Evolutionary conservation across 129 eudicot species (phyloP).

Genomic region (Escallonia rubra): DNA sequence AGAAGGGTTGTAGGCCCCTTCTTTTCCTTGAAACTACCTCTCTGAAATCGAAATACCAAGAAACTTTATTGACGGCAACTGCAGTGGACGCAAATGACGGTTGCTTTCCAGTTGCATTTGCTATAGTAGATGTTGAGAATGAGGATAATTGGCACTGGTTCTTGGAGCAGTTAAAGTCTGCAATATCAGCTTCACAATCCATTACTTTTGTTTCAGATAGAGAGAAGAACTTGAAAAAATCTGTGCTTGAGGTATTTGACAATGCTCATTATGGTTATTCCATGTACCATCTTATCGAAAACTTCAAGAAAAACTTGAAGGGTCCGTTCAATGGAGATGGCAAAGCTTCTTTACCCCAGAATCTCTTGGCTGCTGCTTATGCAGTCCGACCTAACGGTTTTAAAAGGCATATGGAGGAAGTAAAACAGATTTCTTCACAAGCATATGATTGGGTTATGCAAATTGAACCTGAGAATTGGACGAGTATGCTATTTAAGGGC

Average conservation of each 20-base stretch:
- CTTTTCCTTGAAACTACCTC: conserved; percentile 72
- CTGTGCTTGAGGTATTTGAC: conserved; percentile 54
- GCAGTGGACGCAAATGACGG: conserved; percentile 82
- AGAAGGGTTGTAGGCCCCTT: conserved; percentile 65
- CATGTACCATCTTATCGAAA: conserved; percentile 58
- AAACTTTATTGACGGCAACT: conserved; percentile 59
- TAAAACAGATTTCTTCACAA: conserved; percentile 49
- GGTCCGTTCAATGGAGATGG: conserved; percentile 77
- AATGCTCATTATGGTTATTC: conserved; percentile 63
- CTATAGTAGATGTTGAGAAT: conserved; percentile 55
- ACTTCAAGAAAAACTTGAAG: conserved; percentile 48
- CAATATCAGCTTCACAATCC: conserved; percentile 39
- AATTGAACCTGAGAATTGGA: conserved; percentile 65
- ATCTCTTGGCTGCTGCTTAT: conserved; percentile 64
- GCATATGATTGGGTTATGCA: conserved; percentile 79
- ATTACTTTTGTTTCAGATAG: conserved; percentile 71
- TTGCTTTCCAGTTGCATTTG: conserved; percentile 72
- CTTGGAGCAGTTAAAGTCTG: conserved; percentile 47
- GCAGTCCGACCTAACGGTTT: conserved; percentile 51
- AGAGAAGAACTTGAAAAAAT: conserved; percentile 51
- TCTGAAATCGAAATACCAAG: conserved; percentile 61
- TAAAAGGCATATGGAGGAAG: conserved; percentile 48
- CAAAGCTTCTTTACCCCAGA: conserved; percentile 42
- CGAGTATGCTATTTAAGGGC: conserved; percentile 52
- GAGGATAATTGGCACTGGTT: conserved; percentile 72